Conservation (phyloP, 2,329 filamentous ascomycete genomes). For the Neospermospora avenae region DNA sequence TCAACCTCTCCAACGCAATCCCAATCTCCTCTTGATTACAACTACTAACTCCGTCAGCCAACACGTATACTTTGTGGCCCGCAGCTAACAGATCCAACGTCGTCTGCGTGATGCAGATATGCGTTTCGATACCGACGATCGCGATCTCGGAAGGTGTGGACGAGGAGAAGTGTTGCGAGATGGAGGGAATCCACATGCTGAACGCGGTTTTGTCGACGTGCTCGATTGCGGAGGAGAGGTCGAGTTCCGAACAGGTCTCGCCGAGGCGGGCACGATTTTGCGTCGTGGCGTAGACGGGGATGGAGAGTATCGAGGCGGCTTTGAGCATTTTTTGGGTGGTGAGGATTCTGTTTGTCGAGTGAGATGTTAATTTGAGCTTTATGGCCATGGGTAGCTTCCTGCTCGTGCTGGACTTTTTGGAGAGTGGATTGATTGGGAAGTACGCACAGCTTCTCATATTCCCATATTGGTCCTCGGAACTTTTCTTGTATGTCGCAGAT, state of each 20-base stretch:
- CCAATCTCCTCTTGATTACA: conserved; percentile 79
- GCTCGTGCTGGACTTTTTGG: conserved; percentile 1
- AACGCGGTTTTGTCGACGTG: conserved; percentile 85
- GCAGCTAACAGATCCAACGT: conserved; percentile 72
- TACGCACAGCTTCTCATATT: conserved; percentile 76
- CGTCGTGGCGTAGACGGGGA: conserved; percentile 83
- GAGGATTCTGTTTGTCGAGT: conserved; percentile 48
- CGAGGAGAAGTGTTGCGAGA: conserved; percentile 45
- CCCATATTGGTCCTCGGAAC: conserved; percentile 77
- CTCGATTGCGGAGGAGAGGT: conserved; percentile 47
- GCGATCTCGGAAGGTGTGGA: conserved; percentile 55
- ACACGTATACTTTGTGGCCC: conserved; percentile 79
- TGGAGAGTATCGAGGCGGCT: conserved; percentile 60
- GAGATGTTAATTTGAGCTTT: not conserved
- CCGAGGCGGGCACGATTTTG: conserved; percentile 79
- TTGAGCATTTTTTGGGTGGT: conserved; percentile 67
- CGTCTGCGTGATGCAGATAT: conserved; percentile 95
- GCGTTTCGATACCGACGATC: conserved; percentile 86
- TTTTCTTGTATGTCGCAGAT: conserved; percentile 95
- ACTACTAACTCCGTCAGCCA: conserved; percentile 87
- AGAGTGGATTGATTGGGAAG: not conserved
- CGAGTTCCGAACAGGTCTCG: conserved; percentile 71
- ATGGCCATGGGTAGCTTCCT: not conserved
- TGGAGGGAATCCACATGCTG: conserved; percentile 76
- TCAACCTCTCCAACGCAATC: conserved; percentile 72